Evolutionary conservation across 352 stramenopile species (phyloP), one percentile per base, ranked within the genome.

Genomic region (Phytophthora agathidicida): DNA sequence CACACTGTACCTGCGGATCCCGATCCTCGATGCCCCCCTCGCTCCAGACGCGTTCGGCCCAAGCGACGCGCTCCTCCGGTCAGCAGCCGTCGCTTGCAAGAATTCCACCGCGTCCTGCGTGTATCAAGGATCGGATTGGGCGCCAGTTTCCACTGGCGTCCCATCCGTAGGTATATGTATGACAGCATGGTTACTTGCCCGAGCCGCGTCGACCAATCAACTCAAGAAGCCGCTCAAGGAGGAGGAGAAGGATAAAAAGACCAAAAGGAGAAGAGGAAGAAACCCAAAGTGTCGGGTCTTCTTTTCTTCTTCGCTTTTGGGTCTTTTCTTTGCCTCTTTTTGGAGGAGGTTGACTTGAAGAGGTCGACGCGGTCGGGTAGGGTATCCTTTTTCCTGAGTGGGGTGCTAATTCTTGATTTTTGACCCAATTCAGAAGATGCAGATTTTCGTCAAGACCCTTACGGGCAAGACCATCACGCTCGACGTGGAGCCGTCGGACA

Each of bases 391-490:
- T 19, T 11, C 14, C 22, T 52, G 9, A 47, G 16, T 35, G 19
- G 23, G 20, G 54, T n/a, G n/a, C 67, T 69, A 76, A 73, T 35
- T 31, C 24, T 16, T 13, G 17, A 30, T 38, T 66, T 57, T 50
- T 59, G 27, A 53, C 23, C 36, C 22, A 6, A 42, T 26, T 73
- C 67, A 89, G 72, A 88, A 88, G 74, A 97, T 97, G 91, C 91
- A 97, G 87, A 97, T 97, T 85, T 97, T 97, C 80, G 91, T 97
- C 57, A 97, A 96, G 88, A 97, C 91, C 67, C 84, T 97, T 53
- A 97, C 91, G 73, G 98, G 98, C 71, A 99, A 99, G 83, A 99
- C 97, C 57, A 99, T 99, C 88, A 99, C 98, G 50, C 85, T 99
- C 45, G 97, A 99, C 86, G 98, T 99, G 37, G 98, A 99, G 83